Conservation (phyloP, 1,139 yeast genomes). For the Sugiyamaella japonica region DNA sequence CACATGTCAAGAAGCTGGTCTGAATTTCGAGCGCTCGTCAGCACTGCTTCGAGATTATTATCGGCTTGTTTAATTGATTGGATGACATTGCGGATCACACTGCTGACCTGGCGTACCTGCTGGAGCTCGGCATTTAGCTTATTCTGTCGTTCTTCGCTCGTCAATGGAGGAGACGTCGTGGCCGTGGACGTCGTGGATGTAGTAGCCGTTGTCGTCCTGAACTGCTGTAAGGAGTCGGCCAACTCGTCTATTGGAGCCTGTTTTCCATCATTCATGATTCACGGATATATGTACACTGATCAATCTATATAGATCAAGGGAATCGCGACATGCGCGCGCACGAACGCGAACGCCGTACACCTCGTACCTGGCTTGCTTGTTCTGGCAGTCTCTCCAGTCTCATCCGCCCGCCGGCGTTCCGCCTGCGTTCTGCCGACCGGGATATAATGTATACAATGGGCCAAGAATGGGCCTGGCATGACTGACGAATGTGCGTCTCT, state of each 20-base stretch:
- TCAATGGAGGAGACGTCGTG: conserved; percentile 1
- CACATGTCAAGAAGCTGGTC: conserved; percentile 39
- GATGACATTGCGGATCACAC: conserved; percentile 30
- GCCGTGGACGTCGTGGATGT: no score
- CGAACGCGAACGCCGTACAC: no score
- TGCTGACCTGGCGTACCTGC: conserved; percentile 32
- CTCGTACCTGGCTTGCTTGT: no score
- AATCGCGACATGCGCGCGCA: no score
- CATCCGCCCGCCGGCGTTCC: no score
- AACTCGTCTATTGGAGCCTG: conserved; percentile 14
- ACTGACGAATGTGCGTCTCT: no score
- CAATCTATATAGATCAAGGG: no score
- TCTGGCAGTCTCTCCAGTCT: no score
- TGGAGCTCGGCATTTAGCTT: conserved; percentile 30
- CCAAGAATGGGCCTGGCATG: no score
- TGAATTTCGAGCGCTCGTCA: conserved; percentile 35
- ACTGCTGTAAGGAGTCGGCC: conserved; percentile 18
- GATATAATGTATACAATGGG: no score
- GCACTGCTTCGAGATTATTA: conserved; percentile 30
- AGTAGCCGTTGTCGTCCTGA: conserved; percentile 14
- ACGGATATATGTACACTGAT: no score
- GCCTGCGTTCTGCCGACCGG: no score
- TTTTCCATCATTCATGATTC: not conserved
- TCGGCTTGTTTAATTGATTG: conserved; percentile 30
- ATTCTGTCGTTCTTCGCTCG: conserved; percentile 28